Percentiles rank a stretch among this genome's conserved stretches.
phyloP scores from a whole-genome alignment of 257 asterid genomes.

The Solanum habrochaites region DNA sequence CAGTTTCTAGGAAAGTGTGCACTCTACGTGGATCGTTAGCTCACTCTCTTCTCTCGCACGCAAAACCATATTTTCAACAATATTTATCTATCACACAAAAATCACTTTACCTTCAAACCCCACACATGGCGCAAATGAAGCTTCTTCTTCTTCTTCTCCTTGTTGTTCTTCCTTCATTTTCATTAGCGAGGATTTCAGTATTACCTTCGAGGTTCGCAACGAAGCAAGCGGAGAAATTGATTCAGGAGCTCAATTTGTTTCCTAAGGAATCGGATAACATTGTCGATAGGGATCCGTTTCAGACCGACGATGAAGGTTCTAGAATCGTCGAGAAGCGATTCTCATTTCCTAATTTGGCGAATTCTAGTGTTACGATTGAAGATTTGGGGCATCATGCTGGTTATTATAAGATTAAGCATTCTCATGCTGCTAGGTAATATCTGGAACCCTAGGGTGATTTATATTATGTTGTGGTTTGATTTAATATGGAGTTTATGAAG shows the following conservation, averaged over 20 bases:
- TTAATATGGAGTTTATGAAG: background rate
- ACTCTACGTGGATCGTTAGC: background rate
- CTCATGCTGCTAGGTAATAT: conserved; percentile 65
- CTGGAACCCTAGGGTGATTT: background rate
- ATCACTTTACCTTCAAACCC: background rate
- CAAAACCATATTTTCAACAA: background rate
- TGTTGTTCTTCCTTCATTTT: conserved; percentile 16
- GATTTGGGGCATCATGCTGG: conserved; percentile 89
- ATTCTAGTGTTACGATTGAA: conserved; percentile 33
- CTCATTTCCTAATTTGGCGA: conserved; percentile 43
- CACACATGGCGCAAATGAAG: conserved; percentile 14
- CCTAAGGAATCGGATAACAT: conserved; percentile 50
- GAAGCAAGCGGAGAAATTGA: conserved; percentile 46
- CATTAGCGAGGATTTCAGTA: conserved; percentile 37
- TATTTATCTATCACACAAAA: background rate
- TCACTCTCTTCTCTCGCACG: background rate
- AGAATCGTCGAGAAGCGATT: conserved; percentile 63
- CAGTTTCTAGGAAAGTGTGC: background rate
- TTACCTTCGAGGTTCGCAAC: conserved; percentile 31
- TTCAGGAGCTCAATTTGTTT: conserved; percentile 60
- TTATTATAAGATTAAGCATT: conserved; percentile 67
- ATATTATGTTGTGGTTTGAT: background rate
- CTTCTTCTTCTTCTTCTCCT: conserved; percentile 9
- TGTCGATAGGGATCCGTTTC: conserved; percentile 7
- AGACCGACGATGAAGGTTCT: background rate